A percentile compares a stretch with the other conserved stretches of the same genome.
phyloP scores from a whole-genome alignment of 2,329 filamentous ascomycete species.

The Geosmithia flava region DNA sequence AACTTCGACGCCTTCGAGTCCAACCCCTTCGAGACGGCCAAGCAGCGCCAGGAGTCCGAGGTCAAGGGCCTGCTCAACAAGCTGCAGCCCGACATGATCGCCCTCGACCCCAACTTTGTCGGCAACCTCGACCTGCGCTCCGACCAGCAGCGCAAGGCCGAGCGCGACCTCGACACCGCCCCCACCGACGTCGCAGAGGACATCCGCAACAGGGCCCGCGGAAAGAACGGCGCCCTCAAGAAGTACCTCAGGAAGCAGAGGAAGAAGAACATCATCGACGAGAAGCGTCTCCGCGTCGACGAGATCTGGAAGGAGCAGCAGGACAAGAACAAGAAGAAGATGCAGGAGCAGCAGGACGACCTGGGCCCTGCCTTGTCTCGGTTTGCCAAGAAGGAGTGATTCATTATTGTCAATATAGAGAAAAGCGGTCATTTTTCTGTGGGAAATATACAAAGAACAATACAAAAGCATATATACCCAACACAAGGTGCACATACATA shows the following conservation, averaged over 20 bases:
- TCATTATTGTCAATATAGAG: not conserved
- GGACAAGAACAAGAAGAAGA: slow-evolving; percentile 51
- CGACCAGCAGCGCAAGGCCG: slow-evolving; percentile 62
- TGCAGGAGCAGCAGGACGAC: slow-evolving; percentile 53
- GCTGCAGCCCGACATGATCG: slow-evolving; percentile 93
- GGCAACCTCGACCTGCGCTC: slow-evolving; percentile 76
- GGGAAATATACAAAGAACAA: too few species aligned
- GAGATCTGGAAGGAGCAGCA: slow-evolving; percentile 66
- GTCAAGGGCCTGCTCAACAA: slow-evolving; percentile 88
- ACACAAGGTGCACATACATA: too few species aligned
- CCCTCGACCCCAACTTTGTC: slow-evolving; percentile 82
- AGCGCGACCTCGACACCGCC: slow-evolving; percentile 68
- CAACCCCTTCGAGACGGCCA: slow-evolving; percentile 89
- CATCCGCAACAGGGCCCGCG: slow-evolving; percentile 66
- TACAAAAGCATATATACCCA: too few species aligned
- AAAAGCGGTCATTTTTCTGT: too few species aligned
- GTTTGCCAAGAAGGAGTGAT: slow-evolving; percentile 62
- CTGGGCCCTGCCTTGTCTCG: slow-evolving; percentile 76
- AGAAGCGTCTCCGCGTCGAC: slow-evolving; percentile 78
- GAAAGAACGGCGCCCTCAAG: slow-evolving; percentile 79
- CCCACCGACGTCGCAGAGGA: slow-evolving; percentile 44
- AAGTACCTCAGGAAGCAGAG: slow-evolving; percentile 88
- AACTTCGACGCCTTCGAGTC: slow-evolving; percentile 90
- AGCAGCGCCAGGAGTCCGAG: slow-evolving; percentile 86
- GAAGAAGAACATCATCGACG: slow-evolving; percentile 89